Conservation (phyloP, 2,329 filamentous ascomycete genomes). For the Botrytis tulipae region DNA sequence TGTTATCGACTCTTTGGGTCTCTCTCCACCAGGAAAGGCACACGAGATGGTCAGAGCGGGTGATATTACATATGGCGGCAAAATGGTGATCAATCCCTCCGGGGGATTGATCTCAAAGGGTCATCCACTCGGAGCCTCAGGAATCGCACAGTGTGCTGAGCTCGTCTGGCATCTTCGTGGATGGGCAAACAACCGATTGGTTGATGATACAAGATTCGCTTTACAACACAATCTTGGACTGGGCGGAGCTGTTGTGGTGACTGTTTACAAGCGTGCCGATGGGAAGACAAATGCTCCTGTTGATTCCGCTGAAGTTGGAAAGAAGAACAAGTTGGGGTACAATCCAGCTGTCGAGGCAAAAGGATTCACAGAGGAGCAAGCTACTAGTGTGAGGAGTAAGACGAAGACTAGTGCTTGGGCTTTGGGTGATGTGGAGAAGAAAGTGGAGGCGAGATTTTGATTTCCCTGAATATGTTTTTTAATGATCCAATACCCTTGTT, state of each 20-base stretch:
- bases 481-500: not conserved
- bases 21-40: constrained; percentile 76
- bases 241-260: constrained; percentile 86
- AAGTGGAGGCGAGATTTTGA: constrained; percentile 69
- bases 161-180: constrained; percentile 92
- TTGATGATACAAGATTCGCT: constrained; percentile 66
- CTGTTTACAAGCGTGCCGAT: constrained; percentile 83
- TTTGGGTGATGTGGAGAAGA: constrained; percentile 69
- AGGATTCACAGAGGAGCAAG: constrained; percentile 80
- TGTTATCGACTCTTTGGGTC: constrained; percentile 79
- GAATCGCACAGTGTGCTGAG: constrained; percentile 94
- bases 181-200: constrained; percentile 87
- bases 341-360: constrained; percentile 89
- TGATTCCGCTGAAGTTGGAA: constrained; percentile 62
- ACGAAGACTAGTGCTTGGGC: constrained; percentile 68
- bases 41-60: constrained; percentile 85
- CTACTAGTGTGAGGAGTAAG: constrained; percentile 67
- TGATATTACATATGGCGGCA: constrained; percentile 83
- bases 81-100: constrained; percentile 83
- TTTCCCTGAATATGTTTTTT: not conserved
- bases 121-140: constrained; percentile 88
- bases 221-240: constrained; percentile 93
- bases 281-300: constrained; percentile 64
- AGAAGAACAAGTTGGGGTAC: constrained; percentile 72
- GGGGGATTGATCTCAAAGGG: constrained; percentile 95